Conservation (phyloP, 139 green algal genomes). For the Trebouxia sp. region DNA sequence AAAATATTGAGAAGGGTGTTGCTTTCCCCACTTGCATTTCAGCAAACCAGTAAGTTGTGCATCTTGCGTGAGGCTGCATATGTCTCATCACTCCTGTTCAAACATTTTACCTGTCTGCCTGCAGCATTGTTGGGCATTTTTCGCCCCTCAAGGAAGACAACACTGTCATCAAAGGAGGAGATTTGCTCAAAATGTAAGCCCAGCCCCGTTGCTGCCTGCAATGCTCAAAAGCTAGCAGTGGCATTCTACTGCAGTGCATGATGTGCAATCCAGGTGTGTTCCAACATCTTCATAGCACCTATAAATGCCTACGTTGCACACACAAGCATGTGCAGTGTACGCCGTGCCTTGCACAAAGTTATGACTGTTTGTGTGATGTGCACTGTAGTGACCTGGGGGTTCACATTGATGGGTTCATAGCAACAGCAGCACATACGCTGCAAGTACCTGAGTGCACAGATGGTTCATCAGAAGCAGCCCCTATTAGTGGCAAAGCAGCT, state of each 20-base stretch:
- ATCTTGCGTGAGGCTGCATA: too few relatives aligned
- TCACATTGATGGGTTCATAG: conserved; percentile 98
- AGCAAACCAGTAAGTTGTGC: conserved; percentile 79
- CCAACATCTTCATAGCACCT: too few relatives aligned
- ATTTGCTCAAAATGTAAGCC: conserved; percentile 93
- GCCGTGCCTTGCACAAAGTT: neutral
- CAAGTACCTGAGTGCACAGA: conserved; percentile 58
- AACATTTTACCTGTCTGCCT: neutral
- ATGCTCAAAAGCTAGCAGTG: too few relatives aligned
- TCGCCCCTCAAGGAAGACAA: conserved; percentile 78
- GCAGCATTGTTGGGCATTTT: conserved; percentile 91
- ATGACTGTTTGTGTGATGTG: neutral
- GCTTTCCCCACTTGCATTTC: conserved; percentile 96
- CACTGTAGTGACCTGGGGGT: conserved; percentile 84
- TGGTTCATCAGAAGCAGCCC: neutral
- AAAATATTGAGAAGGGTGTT: conserved; percentile 96
- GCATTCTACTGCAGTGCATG: too few relatives aligned
- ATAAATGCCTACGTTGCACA: too few relatives aligned
- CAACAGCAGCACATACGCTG: conserved; percentile 83
- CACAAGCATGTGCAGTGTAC: too few relatives aligned
- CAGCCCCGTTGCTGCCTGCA: neutral
- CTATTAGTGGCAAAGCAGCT: conserved; percentile 77
- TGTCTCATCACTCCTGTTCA: neutral
- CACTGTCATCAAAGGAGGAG: conserved; percentile 75
- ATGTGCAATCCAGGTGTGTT: too few relatives aligned